Percentiles rank a stretch among this genome's conserved stretches.
These are phyloP conservation scores for Galerina marginata DNA, from an alignment of 768 basidiomycete genomes.

Conservation along the genomic window DNA sequence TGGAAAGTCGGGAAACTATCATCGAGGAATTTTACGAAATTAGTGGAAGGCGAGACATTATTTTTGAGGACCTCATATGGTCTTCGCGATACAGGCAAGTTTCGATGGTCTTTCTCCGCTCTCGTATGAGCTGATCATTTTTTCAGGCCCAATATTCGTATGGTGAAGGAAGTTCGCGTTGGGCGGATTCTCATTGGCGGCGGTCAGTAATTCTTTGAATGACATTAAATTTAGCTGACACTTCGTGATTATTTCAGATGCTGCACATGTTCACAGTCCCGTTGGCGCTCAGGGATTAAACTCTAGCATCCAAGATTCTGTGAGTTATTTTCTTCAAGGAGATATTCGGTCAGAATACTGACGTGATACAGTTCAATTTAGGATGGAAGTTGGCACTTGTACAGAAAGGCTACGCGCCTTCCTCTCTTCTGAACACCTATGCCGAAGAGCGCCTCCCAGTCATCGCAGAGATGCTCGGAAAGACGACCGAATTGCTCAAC, in stretches of 20 bases:
- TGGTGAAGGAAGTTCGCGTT: conserved; percentile 19
- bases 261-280: conserved; percentile 39
- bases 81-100: conserved; percentile 32
- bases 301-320: conserved; percentile 35
- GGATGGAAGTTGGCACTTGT: conserved; percentile 44
- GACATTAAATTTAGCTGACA: background rate
- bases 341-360: conserved; percentile 36
- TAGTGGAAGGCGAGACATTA: conserved; percentile 27
- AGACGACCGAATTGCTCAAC: conserved; percentile 30
- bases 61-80: conserved; percentile 33
- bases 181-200: conserved; percentile 25
- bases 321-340: conserved; percentile 33
- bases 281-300: conserved; percentile 32
- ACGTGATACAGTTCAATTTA: conserved; percentile 42
- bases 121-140: too few relatives aligned
- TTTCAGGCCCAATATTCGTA: conserved; percentile 19
- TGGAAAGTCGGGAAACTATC: conserved; percentile 17
- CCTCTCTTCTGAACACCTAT: conserved; percentile 36
- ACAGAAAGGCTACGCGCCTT: conserved; percentile 29
- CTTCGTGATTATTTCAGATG: conserved; percentile 21
- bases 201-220: conserved; percentile 15
- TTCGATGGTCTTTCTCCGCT: background rate
- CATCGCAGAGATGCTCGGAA: conserved; percentile 38
- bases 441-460: conserved; percentile 41
- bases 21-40: conserved; percentile 31